phyloP scores from a whole-genome alignment of 1,284 basidiomycete genomes.

The Wolfiporia cocos region DNA sequence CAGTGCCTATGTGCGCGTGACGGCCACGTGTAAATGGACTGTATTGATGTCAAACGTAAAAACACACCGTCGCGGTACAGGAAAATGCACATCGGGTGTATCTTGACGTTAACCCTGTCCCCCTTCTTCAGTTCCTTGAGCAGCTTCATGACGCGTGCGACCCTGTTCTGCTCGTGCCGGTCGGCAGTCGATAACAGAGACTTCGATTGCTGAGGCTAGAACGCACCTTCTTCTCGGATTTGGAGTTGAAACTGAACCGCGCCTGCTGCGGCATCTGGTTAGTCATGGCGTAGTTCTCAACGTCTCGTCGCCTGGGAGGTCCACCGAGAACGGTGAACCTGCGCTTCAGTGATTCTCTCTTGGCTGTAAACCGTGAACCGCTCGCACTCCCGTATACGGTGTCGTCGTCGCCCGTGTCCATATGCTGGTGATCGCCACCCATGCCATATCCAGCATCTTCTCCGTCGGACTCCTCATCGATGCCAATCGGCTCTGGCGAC shows the following conservation, averaged over 20 bases:
- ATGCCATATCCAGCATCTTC: constrained; percentile 14
- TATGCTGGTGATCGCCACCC: constrained; percentile 8
- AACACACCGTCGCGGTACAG: constrained; percentile 52
- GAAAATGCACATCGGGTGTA: constrained; percentile 59
- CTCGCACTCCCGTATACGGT: constrained; percentile 22
- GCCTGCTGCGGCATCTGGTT: background rate
- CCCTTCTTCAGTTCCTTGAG: constrained; percentile 46
- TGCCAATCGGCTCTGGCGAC: constrained; percentile 32
- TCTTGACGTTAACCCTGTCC: constrained; percentile 52
- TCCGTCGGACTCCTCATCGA: constrained; percentile 18
- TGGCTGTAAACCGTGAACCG: constrained; percentile 21
- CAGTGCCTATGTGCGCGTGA: constrained; percentile 38
- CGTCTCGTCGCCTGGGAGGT: constrained; percentile 12
- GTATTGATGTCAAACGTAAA: background rate
- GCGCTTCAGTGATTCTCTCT: constrained; percentile 11
- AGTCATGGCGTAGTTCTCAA: constrained; percentile 10
- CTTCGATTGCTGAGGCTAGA: too few relatives aligned
- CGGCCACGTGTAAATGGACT: background rate
- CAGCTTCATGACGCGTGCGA: constrained; percentile 30
- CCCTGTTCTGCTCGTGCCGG: constrained; percentile 8
- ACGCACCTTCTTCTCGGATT: constrained; percentile 9
- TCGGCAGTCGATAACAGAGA: too few relatives aligned
- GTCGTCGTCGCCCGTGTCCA: constrained; percentile 20
- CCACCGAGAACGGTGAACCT: constrained; percentile 6
- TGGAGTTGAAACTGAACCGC: constrained; percentile 2